phyloP scores from a whole-genome alignment of 2,329 filamentous ascomycete genomes.

The Colletotrichum sp. region DNA sequence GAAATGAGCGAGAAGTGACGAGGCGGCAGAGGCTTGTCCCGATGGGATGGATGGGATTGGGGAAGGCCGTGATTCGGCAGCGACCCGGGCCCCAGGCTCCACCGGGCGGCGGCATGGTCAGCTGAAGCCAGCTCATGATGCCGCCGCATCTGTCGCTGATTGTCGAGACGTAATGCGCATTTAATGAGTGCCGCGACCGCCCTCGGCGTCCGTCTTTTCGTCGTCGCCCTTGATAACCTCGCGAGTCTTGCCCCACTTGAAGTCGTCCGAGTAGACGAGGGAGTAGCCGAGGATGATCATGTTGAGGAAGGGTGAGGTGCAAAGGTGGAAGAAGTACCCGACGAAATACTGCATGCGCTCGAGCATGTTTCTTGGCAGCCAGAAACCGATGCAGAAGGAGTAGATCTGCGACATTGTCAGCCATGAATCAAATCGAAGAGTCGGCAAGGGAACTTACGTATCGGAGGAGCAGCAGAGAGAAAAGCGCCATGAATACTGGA shows the following conservation, averaged over 20 bases:
- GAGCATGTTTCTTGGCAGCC: constrained; percentile 42
- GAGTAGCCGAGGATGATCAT: constrained; percentile 47
- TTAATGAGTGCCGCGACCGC: constrained; percentile 24
- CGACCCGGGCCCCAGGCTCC: neutral
- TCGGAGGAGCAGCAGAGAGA: constrained; percentile 39
- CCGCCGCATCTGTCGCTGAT: constrained; percentile 21
- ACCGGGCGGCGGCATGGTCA: neutral
- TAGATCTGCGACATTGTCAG: constrained; percentile 34
- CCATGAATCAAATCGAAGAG: neutral
- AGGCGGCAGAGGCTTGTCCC: neutral
- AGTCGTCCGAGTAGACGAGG: constrained; percentile 46
- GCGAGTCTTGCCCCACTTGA: constrained; percentile 51
- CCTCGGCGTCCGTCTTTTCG: constrained; percentile 23
- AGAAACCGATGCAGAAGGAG: constrained; percentile 46
- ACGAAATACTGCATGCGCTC: constrained; percentile 42
- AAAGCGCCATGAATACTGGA: constrained; percentile 40
- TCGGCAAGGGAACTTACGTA: constrained; percentile 37
- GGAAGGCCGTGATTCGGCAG: neutral
- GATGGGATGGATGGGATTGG: neutral
- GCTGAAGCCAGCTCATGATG: neutral
- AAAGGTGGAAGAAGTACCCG: constrained; percentile 41
- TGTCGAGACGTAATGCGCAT: neutral
- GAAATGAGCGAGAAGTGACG: neutral
- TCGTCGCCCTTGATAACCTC: constrained; percentile 36
- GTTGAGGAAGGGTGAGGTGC: constrained; percentile 46